Evolutionary conservation across 768 basidiomycete species (phyloP).

Genomic region (Termitomyces sp.): DNA sequence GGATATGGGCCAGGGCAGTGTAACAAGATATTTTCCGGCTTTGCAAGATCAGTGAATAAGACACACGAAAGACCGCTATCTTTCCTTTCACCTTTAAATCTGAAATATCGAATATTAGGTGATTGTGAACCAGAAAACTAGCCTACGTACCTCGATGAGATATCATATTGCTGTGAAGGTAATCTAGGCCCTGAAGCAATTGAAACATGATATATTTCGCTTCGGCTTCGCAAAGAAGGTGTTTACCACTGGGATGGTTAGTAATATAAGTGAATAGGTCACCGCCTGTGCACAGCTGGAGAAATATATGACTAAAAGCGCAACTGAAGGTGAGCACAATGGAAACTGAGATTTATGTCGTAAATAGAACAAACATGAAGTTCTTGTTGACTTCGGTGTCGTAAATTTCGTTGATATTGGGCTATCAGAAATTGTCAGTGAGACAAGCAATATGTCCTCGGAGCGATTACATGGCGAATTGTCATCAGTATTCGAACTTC

Average conservation of each 20-base stretch:
- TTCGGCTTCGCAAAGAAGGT: slow-evolving; percentile 69
- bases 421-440: slow-evolving; percentile 32
- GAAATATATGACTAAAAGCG: slow-evolving; percentile 63
- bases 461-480: slow-evolving; percentile 57
- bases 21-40: slow-evolving; percentile 85
- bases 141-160: slow-evolving; percentile 66
- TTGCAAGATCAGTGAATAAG: background rate
- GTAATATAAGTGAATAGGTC: slow-evolving; percentile 86
- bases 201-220: slow-evolving; percentile 84
- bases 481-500: slow-evolving; percentile 71
- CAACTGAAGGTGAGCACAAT: background rate
- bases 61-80: background rate
- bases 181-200: slow-evolving; percentile 61
- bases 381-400: slow-evolving; percentile 58
- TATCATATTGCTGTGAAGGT: slow-evolving; percentile 66
- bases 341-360: background rate
- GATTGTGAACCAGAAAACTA: background rate
- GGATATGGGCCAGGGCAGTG: slow-evolving; percentile 80
- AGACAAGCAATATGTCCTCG: background rate
- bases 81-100: slow-evolving; percentile 17
- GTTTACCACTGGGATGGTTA: slow-evolving; percentile 42
- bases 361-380: slow-evolving; percentile 42
- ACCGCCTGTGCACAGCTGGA: slow-evolving; percentile 81
- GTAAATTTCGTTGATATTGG: slow-evolving; percentile 77
- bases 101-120: background rate